Evolutionary conservation across 2,329 filamentous ascomycete genomes (phyloP).

Genomic region (Hypoxylon sp.): DNA sequence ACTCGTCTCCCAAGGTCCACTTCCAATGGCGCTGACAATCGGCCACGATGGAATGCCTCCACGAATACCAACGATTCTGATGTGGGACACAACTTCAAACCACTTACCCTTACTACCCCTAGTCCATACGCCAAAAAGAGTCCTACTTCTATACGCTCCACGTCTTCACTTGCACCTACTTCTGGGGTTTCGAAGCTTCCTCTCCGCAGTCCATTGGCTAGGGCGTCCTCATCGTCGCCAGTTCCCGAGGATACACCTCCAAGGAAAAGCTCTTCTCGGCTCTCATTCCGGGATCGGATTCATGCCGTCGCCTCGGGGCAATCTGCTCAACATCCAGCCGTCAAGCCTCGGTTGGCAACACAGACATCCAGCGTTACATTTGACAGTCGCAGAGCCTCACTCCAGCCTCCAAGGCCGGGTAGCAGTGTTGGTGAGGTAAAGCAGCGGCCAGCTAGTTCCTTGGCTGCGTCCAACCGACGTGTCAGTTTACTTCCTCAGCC

Average conservation of each 20-base stretch:
- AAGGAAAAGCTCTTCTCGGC: conserved; percentile 60
- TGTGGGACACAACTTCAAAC: conserved; percentile 78
- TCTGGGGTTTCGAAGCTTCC: conserved; percentile 65
- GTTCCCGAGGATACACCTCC: conserved; percentile 63
- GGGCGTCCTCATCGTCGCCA: conserved; percentile 65
- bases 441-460: conserved; percentile 69
- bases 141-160: conserved; percentile 59
- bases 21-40: conserved; percentile 64
- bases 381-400: conserved; percentile 66
- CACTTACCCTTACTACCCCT: conserved; percentile 72
- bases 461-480: conserved; percentile 64
- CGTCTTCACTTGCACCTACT: conserved; percentile 60
- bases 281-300: conserved; percentile 68
- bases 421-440: conserved; percentile 51
- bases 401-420: conserved; percentile 64
- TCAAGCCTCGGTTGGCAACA: conserved; percentile 62
- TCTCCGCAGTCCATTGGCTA: conserved; percentile 64
- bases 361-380: conserved; percentile 63
- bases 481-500: conserved; percentile 69
- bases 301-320: conserved; percentile 62
- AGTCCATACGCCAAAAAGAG: conserved; percentile 68
- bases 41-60: conserved; percentile 81
- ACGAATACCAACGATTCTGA: conserved; percentile 75
- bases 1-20: conserved; percentile 62
- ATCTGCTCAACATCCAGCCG: conserved; percentile 62